These are phyloP conservation scores for Populus tremula DNA, from an alignment of 345 rosid genomes.

Conservation along the genomic window DNA sequence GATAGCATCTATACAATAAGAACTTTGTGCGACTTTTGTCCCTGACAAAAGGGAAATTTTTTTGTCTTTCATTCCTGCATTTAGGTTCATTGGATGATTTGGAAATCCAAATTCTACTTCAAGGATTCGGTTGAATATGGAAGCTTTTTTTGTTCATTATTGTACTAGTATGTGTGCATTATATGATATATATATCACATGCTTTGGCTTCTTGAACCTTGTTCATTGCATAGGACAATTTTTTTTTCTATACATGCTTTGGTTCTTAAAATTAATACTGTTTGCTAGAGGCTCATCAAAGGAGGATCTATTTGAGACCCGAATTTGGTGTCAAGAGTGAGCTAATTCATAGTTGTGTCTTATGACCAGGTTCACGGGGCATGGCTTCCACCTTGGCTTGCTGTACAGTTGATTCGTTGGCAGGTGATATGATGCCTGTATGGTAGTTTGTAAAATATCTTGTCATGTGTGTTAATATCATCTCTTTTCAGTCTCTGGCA, in stretches of 20 bases:
- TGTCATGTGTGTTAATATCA: neutral
- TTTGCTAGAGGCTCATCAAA: neutral
- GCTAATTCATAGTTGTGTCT: constrained; percentile 15
- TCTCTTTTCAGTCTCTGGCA: constrained; percentile 22
- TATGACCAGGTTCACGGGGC: constrained; percentile 75
- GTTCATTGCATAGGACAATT: neutral
- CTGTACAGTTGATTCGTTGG: constrained; percentile 36
- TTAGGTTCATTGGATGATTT: neutral
- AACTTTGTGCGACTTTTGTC: neutral
- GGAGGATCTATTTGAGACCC: neutral
- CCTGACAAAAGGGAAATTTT: too few species aligned
- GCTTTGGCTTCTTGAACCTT: neutral
- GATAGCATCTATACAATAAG: neutral
- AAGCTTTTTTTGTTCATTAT: too few species aligned
- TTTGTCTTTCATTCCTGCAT: neutral
- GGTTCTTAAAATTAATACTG: neutral
- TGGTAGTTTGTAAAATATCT: neutral
- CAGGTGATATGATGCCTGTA: constrained; percentile 48
- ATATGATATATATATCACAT: neutral
- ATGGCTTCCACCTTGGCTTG: constrained; percentile 99
- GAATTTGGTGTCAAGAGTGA: neutral
- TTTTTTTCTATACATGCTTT: neutral
- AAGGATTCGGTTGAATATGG: neutral
- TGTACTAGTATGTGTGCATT: neutral
- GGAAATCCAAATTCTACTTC: neutral